Base-by-base conservation (phyloP, 2,329 filamentous ascomycete genomes). In the Colletotrichum karsti region DNA sequence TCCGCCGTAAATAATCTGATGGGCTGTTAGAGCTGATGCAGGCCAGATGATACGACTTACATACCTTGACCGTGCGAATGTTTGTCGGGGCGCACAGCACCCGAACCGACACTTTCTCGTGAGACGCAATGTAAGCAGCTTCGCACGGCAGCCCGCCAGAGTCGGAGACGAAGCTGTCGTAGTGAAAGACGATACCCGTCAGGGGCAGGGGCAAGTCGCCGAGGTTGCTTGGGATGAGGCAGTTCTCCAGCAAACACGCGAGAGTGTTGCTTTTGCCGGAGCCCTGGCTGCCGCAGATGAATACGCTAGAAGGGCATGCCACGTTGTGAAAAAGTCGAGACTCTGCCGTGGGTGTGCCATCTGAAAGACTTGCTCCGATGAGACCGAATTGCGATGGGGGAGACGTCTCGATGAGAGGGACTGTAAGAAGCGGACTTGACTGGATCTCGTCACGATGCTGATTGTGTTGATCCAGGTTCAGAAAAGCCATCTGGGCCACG, bases 231-330 rank as follows among this genome's bases (percentile, higher is more conserved):
- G 75, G 71, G 1, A 88, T 76, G 0, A 92, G 77, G 37, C 85
- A 90, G 69, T 88, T 89, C 72, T 92, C 89, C 0, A 88, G 73
- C 1, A 88, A 69, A 54, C 84, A 88, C 1, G 85, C 85, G 1
- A 90, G 78, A 0, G 87, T 89, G 67, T 91, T 88, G 50, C 87
- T 89, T 73, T 91, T 91, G 0, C 90, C 90, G 0, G 86, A 89
- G 1, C 89, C 89, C 67, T 91, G 89, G 20, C 86, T 88, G 1
- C 89, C 89, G 61, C 89, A 91, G 33, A 91, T 87, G 76, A 91
- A 91, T 4, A 83, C 80, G 15, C 88, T 90, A 0, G 85, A 88
- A 0, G 89, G 90, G 0, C 79, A 76, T 0, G 82, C 72, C 3
- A 85, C 77, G 57, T 87, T 86, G 74, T 83, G 82, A 44, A 82